Evolutionary conservation across 768 basidiomycete species (phyloP), one percentile per base, ranked within the genome.

Genomic region (Tulasnella calospora): DNA sequence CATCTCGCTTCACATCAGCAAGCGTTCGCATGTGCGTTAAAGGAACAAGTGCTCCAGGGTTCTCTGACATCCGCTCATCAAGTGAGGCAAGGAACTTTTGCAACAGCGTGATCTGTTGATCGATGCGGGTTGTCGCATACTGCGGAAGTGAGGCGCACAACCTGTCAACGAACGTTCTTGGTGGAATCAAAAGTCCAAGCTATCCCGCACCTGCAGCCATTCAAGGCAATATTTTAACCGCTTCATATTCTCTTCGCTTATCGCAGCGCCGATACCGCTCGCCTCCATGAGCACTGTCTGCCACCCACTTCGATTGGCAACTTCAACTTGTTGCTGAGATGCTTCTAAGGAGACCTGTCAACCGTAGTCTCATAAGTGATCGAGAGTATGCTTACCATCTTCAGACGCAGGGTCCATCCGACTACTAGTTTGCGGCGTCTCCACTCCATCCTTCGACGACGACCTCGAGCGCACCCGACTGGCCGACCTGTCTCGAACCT

Each of bases 161-260:
- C 27, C 57, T 2, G 35, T n/a, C 44, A 35, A 61, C 23, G 10
- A 71, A 33, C 13, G 40, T 27, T 21, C 2, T 47, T 38, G 5
- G 47, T 38, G 75, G 76, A 23, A 40, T 80, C 78, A 27, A 78
- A 30, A 57, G 21, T 51, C 33, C 12, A 17, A n/a, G n/a, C 12
- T 13, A 46, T 70, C 89, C 33, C 44, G 13, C 36, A 94, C 94
- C 87, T 93, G 92, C 23, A 97, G 86, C 94, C 94, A 96, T 78
- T 94, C 90, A 38, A 97, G 83, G 84, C 93, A 95, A 82, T 96
- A 96, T 83, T 91, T 90, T 55, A 97, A 84, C 75, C 92, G 87
- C 77, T 93, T 87, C 92, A 97, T 93, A 82, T 91, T 95, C 84
- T 96, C 95, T 80, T 96, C 94, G 83, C 94, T 95, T 41, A 96